Evolutionary conservation across 495 filamentous ascomycete genomes (phyloP), one percentile per base, ranked within the genome.

Genomic region (Neurospora sp.): DNA sequence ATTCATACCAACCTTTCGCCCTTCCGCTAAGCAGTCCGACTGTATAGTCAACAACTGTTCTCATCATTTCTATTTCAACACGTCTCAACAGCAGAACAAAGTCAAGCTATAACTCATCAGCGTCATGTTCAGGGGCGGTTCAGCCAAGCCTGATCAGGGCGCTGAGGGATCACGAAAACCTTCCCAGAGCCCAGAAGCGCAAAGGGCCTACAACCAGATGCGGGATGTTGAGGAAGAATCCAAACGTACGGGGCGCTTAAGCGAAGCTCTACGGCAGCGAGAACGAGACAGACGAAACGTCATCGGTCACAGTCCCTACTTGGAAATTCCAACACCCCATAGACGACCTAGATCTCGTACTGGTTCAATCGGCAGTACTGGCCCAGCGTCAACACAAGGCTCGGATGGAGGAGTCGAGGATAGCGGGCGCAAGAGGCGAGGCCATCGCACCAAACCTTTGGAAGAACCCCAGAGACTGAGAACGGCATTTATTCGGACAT

Each of bases 161-260:
- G 14, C 42, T n/a, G 70, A 71, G 4, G 27, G 48, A 59, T 10
- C 31, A 39, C 70, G 44, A 37, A 45, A 40, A n/a, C 70, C 70
- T 20, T 5, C 2, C 3, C 79, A 79, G 8, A 83, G 75, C 3
- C 68, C 35, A 3, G 79, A 83, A 41, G 77, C 76, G 8, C 83
- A 84, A 71, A 74, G 70, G 4, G 71, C 81, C 5, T 85, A 83
- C 69, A 80, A 83, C 70, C 71, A 77, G 10, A 79, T 76, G 41
- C 75, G 78, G 5, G 68, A 75, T 61, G 70, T 75, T 14, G 74
- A 76, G 70, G 78, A 81, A 39, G 73, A 74, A 40, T 27, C 3
- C 14, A 68, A 72, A 20, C 27, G 31, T 35, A 8, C 27, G 7
- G 44, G 70, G 41, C 44, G 14, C 17, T n/a, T 40, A 39, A 8